Evolutionary conservation across 352 stramenopile genomes (phyloP).

Genomic region (Elongisporangium senticosum): DNA sequence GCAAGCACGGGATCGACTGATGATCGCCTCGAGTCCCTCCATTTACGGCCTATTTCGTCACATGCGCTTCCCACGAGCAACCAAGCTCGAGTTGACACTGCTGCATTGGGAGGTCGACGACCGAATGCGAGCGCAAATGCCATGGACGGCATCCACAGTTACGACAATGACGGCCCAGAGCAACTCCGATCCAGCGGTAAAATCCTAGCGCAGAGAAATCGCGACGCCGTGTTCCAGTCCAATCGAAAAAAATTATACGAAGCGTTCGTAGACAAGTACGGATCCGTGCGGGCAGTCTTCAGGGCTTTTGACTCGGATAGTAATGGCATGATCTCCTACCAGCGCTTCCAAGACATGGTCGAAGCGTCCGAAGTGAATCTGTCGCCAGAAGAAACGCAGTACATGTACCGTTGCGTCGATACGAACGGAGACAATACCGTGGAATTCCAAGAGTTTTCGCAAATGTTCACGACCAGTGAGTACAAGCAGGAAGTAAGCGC

Average conservation of each 20-base stretch:
- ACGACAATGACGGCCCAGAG: not conserved
- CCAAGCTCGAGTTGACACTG: not conserved
- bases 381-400: constrained; percentile 25
- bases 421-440: constrained; percentile 68
- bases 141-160: not conserved
- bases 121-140: not conserved
- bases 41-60: not conserved
- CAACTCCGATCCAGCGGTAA: not conserved
- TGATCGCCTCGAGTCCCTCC: not conserved
- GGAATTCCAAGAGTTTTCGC: constrained; percentile 63
- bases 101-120: not conserved
- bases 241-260: constrained; percentile 52
- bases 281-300: constrained; percentile 74
- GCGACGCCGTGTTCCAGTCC: constrained; percentile 18
- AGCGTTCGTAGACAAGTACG: constrained; percentile 68
- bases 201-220: not conserved
- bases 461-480: constrained; percentile 54
- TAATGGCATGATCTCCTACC: constrained; percentile 64
- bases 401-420: constrained; percentile 55
- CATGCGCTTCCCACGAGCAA: not conserved
- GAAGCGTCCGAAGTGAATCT: constrained; percentile 61
- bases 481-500: constrained; percentile 21
- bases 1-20: not conserved
- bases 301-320: constrained; percentile 60
- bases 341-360: constrained; percentile 71